These are phyloP conservation scores for Quercus dentata DNA, from an alignment of 306 rosid genomes.

Conservation along the genomic window DNA sequence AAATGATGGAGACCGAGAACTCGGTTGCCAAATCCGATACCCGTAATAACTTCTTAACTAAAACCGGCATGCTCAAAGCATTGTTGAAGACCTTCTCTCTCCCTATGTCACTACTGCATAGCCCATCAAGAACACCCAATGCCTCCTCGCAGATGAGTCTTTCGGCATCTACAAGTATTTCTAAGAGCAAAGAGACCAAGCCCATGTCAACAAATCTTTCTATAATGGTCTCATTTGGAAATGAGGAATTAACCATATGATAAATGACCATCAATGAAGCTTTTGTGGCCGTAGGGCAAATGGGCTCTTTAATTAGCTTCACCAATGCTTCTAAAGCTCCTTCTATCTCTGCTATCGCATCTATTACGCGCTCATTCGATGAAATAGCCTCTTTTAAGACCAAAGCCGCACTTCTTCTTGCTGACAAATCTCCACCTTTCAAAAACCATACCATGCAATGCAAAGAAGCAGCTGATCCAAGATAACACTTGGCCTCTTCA, in stretches of 20 bases:
- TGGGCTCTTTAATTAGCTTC: slow-evolving; percentile 43
- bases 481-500: slow-evolving; percentile 24
- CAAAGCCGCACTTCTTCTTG: slow-evolving; percentile 26
- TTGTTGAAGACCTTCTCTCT: slow-evolving; percentile 44
- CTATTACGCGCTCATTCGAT: neutral
- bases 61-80: slow-evolving; percentile 69
- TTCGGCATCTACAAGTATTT: slow-evolving; percentile 59
- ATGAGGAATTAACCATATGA: slow-evolving; percentile 37
- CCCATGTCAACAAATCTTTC: slow-evolving; percentile 60
- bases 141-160: slow-evolving; percentile 60
- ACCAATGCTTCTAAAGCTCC: slow-evolving; percentile 44
- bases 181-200: slow-evolving; percentile 58
- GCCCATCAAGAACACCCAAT: slow-evolving; percentile 52
- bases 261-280: slow-evolving; percentile 54
- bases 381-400: slow-evolving; percentile 35
- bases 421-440: slow-evolving; percentile 35
- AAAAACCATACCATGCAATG: slow-evolving; percentile 36
- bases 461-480: slow-evolving; percentile 29
- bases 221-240: slow-evolving; percentile 13
- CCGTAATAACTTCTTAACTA: slow-evolving; percentile 71
- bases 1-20: slow-evolving; percentile 58
- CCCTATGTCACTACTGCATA: slow-evolving; percentile 51
- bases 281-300: slow-evolving; percentile 45
- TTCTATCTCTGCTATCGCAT: slow-evolving; percentile 14
- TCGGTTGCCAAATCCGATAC: slow-evolving; percentile 60